A percentile compares a stretch with the other conserved stretches of the same genome.
phyloP scores from a whole-genome alignment of 2,329 filamentous ascomycete species.

The Ophiocordyceps sinensis region DNA sequence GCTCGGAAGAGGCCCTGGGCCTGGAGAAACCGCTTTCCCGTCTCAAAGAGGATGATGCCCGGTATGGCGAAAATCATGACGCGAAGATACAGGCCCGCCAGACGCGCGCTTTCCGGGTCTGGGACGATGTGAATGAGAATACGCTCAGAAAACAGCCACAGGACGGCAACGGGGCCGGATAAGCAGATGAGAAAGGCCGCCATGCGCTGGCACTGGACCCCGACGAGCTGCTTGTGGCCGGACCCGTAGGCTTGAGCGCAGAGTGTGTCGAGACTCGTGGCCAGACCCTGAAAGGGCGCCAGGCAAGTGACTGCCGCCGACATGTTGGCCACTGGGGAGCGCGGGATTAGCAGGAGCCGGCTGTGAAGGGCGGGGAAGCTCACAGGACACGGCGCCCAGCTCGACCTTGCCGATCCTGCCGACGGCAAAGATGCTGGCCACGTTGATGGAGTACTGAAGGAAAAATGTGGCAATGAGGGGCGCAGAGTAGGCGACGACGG shows the following conservation, averaged over 20 bases:
- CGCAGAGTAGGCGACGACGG: conserved; percentile 55
- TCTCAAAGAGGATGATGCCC: conserved; percentile 63
- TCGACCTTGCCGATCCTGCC: conserved; percentile 57
- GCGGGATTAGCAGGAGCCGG: not conserved
- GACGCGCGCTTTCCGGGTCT: conserved; percentile 43
- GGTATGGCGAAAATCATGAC: conserved; percentile 61
- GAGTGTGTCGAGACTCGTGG: conserved; percentile 81
- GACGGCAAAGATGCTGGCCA: conserved; percentile 66
- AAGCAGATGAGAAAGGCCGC: conserved; percentile 59
- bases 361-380: not conserved
- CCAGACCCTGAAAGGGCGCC: conserved; percentile 68
- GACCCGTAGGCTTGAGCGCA: conserved; percentile 91
- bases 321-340: conserved; percentile 45
- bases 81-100: conserved; percentile 60
- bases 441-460: conserved; percentile 73
- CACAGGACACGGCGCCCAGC: conserved; percentile 27
- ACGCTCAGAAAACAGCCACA: conserved; percentile 55
- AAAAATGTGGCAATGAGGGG: conserved; percentile 60
- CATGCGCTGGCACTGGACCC: conserved; percentile 71
- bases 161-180: conserved; percentile 54
- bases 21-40: conserved; percentile 67
- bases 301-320: conserved; percentile 67
- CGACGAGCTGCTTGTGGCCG: conserved; percentile 76
- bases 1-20: conserved; percentile 70
- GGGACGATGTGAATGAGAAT: conserved; percentile 39